Evolutionary conservation across 2,329 filamentous ascomycete genomes (phyloP), one percentile per base, ranked within the genome.

Genomic region (Helminthosporium solani): DNA sequence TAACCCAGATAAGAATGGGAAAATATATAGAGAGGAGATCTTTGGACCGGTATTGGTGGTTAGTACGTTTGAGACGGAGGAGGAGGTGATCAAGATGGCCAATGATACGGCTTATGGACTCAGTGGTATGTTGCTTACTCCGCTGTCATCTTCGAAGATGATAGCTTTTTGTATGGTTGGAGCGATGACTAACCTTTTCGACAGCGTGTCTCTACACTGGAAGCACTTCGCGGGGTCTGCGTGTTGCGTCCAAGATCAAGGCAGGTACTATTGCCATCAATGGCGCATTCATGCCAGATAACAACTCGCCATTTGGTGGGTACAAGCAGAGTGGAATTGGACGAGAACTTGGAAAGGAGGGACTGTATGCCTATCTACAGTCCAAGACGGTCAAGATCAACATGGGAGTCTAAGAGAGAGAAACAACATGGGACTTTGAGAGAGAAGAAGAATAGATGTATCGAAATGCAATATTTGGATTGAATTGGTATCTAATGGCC

Each of bases 101-200:
- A 67, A 68, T 34, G 60, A 67, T 44, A 61, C 64, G 3, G 42
- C 47, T 11, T 69, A 60, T 35, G 66, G 65, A 4, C 50, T 68
- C 1, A 56, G 54, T 35, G 44, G 56, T 57, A 43, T 40, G 56
- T 50, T 6, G 31, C 33, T 25, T 25, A 15, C 47, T 7, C 14
- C 14, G 12, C 34, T 30, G 6, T 7, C 7, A 43, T 15, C 14
- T 15, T n/a, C 16, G 6, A 7, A 16, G 14, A 21, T 14, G 19
- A 34, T 21, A 14, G 18, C 31, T 9, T 16, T 8, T n/a, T 27
- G 20, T 15, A 28, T 9, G 9, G 19, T 20, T 35, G 40, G n/a
- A 15, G 40, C 7, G 3, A 8, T 33, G 21, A 37, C 44, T 46
- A 31, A 46, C 25, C 12, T 16, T 12, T 40, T 11, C 14, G 9